Percentiles rank a stretch among this genome's conserved stretches.
Conservation (phyloP, 352 stramenopile genomes). For the Phytophthora meadii region DNA sequence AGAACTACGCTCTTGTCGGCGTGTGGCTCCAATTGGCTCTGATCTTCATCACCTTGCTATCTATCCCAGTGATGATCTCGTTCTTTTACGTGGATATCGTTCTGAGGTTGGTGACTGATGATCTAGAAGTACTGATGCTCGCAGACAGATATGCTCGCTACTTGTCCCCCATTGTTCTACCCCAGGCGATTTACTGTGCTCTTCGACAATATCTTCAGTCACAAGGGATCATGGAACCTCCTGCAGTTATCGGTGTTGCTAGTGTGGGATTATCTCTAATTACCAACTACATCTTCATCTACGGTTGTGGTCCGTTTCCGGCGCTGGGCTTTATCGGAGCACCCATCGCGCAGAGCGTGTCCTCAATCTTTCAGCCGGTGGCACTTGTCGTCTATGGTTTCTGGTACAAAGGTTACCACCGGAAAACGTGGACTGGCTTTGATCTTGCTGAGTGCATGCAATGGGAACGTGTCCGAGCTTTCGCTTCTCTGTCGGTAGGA, state of each 20-base stretch:
- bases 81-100: slow-evolving; percentile 88
- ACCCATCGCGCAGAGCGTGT: slow-evolving; percentile 76
- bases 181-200: slow-evolving; percentile 75
- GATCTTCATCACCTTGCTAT: slow-evolving; percentile 77
- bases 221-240: slow-evolving; percentile 78
- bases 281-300: slow-evolving; percentile 86
- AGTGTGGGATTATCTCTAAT: slow-evolving; percentile 70
- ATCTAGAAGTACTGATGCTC: slow-evolving; percentile 63
- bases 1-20: slow-evolving; percentile 79
- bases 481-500: slow-evolving; percentile 68
- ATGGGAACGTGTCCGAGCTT: slow-evolving; percentile 69
- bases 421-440: slow-evolving; percentile 78
- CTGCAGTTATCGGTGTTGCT: slow-evolving; percentile 77
- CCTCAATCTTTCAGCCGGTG: slow-evolving; percentile 78
- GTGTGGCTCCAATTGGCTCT: slow-evolving; percentile 85
- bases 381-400: slow-evolving; percentile 74
- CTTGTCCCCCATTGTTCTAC: slow-evolving; percentile 67
- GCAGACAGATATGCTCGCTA: slow-evolving; percentile 73
- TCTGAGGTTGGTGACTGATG: slow-evolving; percentile 70
- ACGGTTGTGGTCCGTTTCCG: slow-evolving; percentile 63
- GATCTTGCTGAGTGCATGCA: slow-evolving; percentile 64
- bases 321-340: slow-evolving; percentile 79
- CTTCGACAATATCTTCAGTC: slow-evolving; percentile 84
- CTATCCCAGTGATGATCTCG: slow-evolving; percentile 81
- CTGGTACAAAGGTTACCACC: slow-evolving; percentile 84